Evolutionary conservation across 306 rosid genomes (phyloP), one percentile per base, ranked within the genome.

Genomic region (Cotoneaster glaucophyllus): DNA sequence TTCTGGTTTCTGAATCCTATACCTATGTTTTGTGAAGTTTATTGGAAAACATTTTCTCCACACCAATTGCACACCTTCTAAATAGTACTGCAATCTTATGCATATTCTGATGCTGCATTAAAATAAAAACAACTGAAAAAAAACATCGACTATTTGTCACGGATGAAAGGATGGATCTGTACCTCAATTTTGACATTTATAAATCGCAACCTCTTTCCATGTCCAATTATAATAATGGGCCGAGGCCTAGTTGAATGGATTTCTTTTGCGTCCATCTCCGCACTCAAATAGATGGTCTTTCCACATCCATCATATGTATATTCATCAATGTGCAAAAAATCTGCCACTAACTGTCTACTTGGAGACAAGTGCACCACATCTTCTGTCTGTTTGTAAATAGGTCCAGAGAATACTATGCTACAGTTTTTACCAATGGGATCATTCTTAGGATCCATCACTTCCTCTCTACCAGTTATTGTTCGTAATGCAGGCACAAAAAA

Each of bases 261-360:
- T 59, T 89, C 93, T 79, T 85, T 90, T 13, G 73, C 74, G 73
- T 92, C 90, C 67, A 83, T 84, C 89, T 95, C 92, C 86, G 79
- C 84, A 81, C 86, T 79, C 76, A 95, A 87, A 74, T 70, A 80
- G 78, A 95, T 89, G 77, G 82, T 78, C 81, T 90, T 95, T 77
- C 99, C 99, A 81, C 99, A 90, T 72, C 97, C 99, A 78, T 95
- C 97, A 70, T 95, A 95, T 62, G 84, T 86, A 74, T 89, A 95
- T 79, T 89, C 96, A 80, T 92, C 93, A 73, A 95, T 82, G 83
- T 88, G 87, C 45, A 83, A 75, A 79, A 79, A 80, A 84, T 95
- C 95, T 15, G 90, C 99, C 26, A 92, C 90, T 75, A 95, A 77
- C 80, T 90, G 99, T 75, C 88, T 90, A 74, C 90, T 80, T 59